Conservation (phyloP, 306 rosid species). For the Gleditsia sinensis region DNA sequence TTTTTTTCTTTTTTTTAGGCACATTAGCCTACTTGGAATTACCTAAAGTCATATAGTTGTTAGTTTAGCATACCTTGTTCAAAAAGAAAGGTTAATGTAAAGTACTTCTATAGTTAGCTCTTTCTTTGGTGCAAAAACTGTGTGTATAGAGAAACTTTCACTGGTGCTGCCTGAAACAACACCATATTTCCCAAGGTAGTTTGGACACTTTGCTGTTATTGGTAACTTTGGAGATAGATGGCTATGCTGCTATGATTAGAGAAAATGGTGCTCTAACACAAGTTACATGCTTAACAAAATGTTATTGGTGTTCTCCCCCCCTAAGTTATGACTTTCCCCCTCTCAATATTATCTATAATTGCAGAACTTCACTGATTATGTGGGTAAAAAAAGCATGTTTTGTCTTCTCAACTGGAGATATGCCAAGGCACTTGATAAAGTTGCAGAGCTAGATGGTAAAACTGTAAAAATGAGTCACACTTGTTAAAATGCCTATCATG, state of each 20-base stretch:
- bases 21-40: too few relatives aligned
- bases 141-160: too few relatives aligned
- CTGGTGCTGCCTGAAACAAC: too few relatives aligned
- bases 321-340: constrained; percentile 22
- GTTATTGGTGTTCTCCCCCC: constrained; percentile 21
- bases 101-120: constrained; percentile 20
- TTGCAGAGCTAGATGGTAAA: constrained; percentile 88
- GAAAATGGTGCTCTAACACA: constrained; percentile 96
- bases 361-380: constrained; percentile 83
- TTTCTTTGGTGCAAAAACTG: constrained; percentile 58
- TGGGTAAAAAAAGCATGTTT: constrained; percentile 84
- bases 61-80: neutral
- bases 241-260: constrained; percentile 80
- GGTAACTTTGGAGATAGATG: constrained; percentile 93
- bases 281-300: constrained; percentile 46
- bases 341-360: constrained; percentile 25
- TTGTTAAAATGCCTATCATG: constrained; percentile 21
- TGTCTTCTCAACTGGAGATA: constrained; percentile 98
- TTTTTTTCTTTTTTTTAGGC: too few relatives aligned
- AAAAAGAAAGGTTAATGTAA: constrained; percentile 12
- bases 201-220: constrained; percentile 85
- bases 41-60: too few relatives aligned
- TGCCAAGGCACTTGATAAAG: constrained; percentile 97
- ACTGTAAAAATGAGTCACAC: neutral
- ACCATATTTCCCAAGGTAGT: too few relatives aligned